phyloP scores from a whole-genome alignment of 202 grass and related monocot species.

The Zizania palustris region DNA sequence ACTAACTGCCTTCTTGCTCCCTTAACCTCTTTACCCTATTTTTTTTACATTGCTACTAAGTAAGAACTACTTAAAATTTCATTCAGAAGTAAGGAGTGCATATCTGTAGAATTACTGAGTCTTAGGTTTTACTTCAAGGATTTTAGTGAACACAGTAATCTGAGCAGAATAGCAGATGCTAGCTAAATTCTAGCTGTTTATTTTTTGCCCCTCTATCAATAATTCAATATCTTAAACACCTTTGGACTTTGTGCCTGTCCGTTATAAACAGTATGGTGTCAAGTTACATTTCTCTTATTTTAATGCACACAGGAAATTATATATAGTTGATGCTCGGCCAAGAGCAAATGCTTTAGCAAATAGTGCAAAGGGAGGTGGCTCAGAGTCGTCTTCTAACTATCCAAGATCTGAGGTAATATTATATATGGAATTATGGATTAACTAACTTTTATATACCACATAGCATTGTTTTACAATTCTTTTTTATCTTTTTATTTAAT shows the following conservation, averaged over 20 bases:
- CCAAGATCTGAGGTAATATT: conserved; percentile 78
- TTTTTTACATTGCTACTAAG: not conserved
- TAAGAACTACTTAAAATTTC: conserved; percentile 4
- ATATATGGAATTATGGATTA: conserved; percentile 5
- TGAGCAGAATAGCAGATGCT: conserved; percentile 19
- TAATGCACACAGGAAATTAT: conserved; percentile 72
- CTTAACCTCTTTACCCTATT: not conserved
- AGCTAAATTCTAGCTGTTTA: conserved; percentile 23
- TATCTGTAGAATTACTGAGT: not conserved
- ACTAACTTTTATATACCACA: conserved; percentile 17
- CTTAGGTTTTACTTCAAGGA: conserved; percentile 19
- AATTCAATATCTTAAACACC: conserved; percentile 10
- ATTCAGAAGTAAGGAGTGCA: conserved; percentile 30
- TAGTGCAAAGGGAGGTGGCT: conserved; percentile 95
- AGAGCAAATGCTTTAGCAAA: conserved; percentile 98
- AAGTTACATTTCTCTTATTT: conserved; percentile 34
- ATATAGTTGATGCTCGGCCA: conserved; percentile 98
- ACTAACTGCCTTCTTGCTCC: not conserved
- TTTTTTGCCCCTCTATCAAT: conserved; percentile 7
- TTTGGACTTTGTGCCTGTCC: conserved; percentile 11
- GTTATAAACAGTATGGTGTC: conserved; percentile 14
- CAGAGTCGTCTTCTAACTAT: conserved; percentile 96
- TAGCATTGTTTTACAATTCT: conserved; percentile 16
- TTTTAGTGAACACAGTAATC: not conserved
- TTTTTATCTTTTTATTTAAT: conserved; percentile 35